phyloP scores from a whole-genome alignment of 345 rosid species.

The Eucalyptus polyanthemos region DNA sequence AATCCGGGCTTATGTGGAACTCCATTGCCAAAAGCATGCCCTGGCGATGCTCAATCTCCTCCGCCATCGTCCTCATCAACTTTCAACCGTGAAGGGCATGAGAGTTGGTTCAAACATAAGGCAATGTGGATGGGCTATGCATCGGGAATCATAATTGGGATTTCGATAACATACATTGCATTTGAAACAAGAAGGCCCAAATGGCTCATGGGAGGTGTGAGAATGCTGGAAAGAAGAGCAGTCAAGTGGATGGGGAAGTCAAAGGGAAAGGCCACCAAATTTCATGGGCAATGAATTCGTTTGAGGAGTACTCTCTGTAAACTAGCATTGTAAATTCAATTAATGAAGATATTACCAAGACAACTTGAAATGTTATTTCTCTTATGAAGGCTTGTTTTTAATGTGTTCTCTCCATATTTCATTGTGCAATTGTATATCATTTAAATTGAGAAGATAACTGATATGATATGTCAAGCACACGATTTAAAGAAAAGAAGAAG shows the following conservation, averaged over 20 bases:
- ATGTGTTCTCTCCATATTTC: neutral
- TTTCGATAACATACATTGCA: neutral
- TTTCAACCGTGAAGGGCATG: neutral
- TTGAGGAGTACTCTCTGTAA: neutral
- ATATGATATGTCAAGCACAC: neutral
- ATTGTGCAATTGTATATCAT: no score
- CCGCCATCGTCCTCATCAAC: neutral
- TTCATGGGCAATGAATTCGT: neutral
- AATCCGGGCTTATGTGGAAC: neutral
- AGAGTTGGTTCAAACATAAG: neutral
- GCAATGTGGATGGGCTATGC: neutral
- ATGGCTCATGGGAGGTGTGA: neutral
- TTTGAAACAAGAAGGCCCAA: neutral
- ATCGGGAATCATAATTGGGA: neutral
- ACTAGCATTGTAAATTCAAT: neutral
- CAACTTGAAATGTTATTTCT: neutral
- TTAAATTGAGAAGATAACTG: no score
- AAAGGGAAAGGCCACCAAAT: neutral
- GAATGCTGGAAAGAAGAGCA: neutral
- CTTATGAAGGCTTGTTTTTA: neutral
- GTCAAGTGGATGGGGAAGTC: neutral
- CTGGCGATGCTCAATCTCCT: neutral
- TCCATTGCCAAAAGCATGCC: neutral
- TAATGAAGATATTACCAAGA: no score
- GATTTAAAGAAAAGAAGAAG: no score